Evolutionary conservation across 2,329 filamentous ascomycete genomes (phyloP).

Genomic region (Monascus ruber): DNA sequence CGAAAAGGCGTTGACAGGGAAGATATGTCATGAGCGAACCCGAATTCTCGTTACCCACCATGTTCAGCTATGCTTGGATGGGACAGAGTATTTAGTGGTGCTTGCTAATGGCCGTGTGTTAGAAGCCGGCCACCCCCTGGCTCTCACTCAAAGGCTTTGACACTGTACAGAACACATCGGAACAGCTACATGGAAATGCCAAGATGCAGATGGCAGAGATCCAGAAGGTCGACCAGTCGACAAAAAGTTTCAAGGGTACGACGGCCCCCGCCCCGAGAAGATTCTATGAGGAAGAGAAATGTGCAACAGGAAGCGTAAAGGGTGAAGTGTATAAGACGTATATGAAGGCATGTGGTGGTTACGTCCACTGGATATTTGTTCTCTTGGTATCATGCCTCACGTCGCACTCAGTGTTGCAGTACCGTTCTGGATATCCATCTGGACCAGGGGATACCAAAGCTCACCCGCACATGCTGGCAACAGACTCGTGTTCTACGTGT

Average conservation of each 20-base stretch:
- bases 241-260: background rate
- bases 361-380: background rate
- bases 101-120: constrained; percentile 55
- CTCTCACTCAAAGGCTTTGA: background rate
- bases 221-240: too few species aligned
- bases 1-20: constrained; percentile 58
- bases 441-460: constrained; percentile 6
- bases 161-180: background rate
- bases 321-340: background rate
- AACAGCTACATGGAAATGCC: background rate
- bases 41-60: constrained; percentile 70
- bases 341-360: background rate
- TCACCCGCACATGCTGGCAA: constrained; percentile 19
- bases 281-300: background rate
- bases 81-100: constrained; percentile 57
- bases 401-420: constrained; percentile 3
- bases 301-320: background rate
- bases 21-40: constrained; percentile 55
- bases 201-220: background rate
- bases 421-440: constrained; percentile 8
- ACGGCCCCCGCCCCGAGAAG: background rate
- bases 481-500: constrained; percentile 47
- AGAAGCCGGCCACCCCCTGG: constrained; percentile 37
- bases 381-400: background rate
- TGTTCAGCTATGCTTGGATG: constrained; percentile 51